phyloP scores from a whole-genome alignment of 176 grass and related monocot genomes.

The Thinopyrum elongatum region DNA sequence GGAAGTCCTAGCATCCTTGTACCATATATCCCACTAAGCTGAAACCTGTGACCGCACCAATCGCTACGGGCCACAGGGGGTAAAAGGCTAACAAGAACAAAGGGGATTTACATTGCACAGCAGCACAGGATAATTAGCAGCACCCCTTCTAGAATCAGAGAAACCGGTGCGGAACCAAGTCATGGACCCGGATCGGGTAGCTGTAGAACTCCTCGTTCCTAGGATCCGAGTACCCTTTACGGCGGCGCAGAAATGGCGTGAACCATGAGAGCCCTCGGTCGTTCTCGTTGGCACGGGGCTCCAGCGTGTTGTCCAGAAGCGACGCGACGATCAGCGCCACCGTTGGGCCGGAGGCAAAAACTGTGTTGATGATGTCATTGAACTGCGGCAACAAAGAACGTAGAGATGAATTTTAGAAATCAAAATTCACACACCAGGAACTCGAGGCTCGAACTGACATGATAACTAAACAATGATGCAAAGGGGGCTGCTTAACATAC shows the following conservation, averaged over 20 bases:
- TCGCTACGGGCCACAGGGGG: slow-evolving; percentile 20
- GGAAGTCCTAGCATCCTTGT: slow-evolving; percentile 32
- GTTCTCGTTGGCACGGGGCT: slow-evolving; percentile 11
- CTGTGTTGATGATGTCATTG: slow-evolving; percentile 91
- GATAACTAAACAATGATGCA: not conserved
- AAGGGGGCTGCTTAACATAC: slow-evolving; percentile 40
- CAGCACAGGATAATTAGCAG: slow-evolving; percentile 13
- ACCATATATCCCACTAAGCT: slow-evolving; percentile 31
- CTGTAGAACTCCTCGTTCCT: slow-evolving; percentile 91
- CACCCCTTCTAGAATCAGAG: slow-evolving; percentile 13
- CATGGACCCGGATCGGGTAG: slow-evolving; percentile 64
- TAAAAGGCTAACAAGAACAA: slow-evolving; percentile 34
- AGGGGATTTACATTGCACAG: slow-evolving; percentile 42
- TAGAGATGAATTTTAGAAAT: not conserved
- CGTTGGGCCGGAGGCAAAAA: slow-evolving; percentile 72
- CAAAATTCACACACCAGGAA: not conserved
- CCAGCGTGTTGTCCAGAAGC: slow-evolving; percentile 74
- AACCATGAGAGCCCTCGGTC: slow-evolving; percentile 91
- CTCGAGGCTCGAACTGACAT: not conserved
- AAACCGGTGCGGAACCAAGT: slow-evolving; percentile 50
- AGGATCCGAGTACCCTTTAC: slow-evolving; percentile 44
- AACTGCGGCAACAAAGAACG: slow-evolving; percentile 53
- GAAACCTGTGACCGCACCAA: not conserved
- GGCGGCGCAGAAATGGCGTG: slow-evolving; percentile 43
- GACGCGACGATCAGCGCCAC: slow-evolving; percentile 69